Percentiles rank a stretch among this genome's conserved stretches.
phyloP scores from a whole-genome alignment of 2,329 filamentous ascomycete species.

The Gnomoniopsis smithogilvyi region DNA sequence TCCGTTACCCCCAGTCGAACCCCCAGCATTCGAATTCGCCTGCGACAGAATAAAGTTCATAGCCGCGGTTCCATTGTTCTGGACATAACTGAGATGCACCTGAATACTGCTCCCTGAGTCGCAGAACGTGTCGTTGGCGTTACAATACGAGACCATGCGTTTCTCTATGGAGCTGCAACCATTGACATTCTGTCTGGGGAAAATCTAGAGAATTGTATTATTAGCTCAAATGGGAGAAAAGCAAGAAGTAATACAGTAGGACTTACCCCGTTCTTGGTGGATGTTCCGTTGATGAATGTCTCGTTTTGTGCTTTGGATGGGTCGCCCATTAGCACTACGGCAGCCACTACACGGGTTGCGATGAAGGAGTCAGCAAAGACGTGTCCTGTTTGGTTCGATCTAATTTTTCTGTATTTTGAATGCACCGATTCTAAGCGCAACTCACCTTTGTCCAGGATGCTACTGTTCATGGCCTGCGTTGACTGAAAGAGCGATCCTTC shows the following conservation, averaged over 20 bases:
- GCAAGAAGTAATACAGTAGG: background rate
- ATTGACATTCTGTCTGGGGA: constrained; percentile 20
- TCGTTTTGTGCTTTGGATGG: constrained; percentile 18
- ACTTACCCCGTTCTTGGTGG: constrained; percentile 22
- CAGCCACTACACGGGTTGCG: constrained; percentile 19
- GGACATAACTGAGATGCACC: constrained; percentile 24
- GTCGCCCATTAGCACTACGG: constrained; percentile 23
- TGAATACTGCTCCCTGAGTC: constrained; percentile 19
- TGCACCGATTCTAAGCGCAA: too few relatives aligned
- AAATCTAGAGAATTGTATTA: constrained; percentile 18
- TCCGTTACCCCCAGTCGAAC: background rate
- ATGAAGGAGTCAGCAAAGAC: background rate
- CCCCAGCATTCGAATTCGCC: constrained; percentile 16
- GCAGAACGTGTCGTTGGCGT: constrained; percentile 26
- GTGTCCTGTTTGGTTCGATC: too few relatives aligned
- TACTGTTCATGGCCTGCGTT: constrained; percentile 13
- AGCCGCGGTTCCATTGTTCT: constrained; percentile 22
- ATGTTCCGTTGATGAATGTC: constrained; percentile 23
- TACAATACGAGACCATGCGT: constrained; percentile 25
- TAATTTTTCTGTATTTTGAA: background rate
- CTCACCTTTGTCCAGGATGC: constrained; percentile 11
- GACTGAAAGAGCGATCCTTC: constrained; percentile 11
- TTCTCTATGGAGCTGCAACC: constrained; percentile 22
- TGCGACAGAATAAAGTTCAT: constrained; percentile 22
- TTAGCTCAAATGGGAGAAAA: background rate